phyloP scores from a whole-genome alignment of 306 rosid genomes.

The Senna siamea region DNA sequence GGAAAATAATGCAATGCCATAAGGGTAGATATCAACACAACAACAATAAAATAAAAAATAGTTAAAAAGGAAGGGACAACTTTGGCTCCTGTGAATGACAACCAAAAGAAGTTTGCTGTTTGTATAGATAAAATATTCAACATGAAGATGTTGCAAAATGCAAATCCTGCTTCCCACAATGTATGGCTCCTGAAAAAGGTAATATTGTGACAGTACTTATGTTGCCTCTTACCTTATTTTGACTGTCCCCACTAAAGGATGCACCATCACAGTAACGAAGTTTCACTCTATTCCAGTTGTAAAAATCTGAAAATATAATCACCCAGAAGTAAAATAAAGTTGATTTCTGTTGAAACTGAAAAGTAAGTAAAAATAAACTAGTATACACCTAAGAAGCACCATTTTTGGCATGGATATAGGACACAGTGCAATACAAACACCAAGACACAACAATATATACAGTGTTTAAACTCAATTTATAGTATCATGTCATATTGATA shows the following conservation, averaged over 20 bases:
- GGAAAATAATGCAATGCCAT: constrained; percentile 5
- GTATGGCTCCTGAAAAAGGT: constrained; percentile 4
- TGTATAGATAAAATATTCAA: background rate
- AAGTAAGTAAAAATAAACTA: background rate
- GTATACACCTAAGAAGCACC: background rate
- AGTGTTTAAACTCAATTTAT: too few relatives aligned
- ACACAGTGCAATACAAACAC: too few relatives aligned
- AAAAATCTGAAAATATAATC: constrained; percentile 65
- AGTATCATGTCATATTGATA: too few relatives aligned
- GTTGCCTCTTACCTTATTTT: constrained; percentile 53
- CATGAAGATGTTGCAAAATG: background rate
- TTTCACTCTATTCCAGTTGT: constrained; percentile 85
- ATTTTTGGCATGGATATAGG: too few relatives aligned
- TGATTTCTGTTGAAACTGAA: constrained; percentile 24
- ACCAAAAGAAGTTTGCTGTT: background rate
- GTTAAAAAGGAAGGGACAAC: background rate
- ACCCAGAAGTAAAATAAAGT: constrained; percentile 20
- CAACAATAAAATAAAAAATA: background rate
- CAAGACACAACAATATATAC: too few relatives aligned
- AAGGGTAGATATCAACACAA: background rate
- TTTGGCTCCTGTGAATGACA: constrained; percentile 2
- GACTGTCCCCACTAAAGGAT: constrained; percentile 81
- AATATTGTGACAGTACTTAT: constrained; percentile 13
- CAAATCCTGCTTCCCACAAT: background rate
- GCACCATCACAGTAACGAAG: constrained; percentile 93